Percentiles rank a stretch among this genome's conserved stretches.
Evolutionary conservation across 2,329 filamentous ascomycete genomes (phyloP).

Genomic region (Xylariomycetidae sp.): DNA sequence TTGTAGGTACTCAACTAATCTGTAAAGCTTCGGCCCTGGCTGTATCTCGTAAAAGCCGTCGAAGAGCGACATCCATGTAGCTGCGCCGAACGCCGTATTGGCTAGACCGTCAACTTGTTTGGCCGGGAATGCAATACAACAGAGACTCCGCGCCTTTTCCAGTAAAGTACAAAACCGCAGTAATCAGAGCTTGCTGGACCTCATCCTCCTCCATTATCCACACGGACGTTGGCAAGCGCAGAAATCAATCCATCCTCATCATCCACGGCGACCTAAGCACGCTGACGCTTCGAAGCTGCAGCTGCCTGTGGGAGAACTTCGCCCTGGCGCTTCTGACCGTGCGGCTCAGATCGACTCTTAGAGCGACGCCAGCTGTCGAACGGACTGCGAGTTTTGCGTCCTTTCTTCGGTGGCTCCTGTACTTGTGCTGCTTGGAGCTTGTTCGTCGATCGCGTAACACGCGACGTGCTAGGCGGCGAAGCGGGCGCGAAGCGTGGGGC

Average conservation of each 20-base stretch:
- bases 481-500: conserved; percentile 50
- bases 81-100: too few species aligned
- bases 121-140: too few species aligned
- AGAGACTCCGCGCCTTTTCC: too few species aligned
- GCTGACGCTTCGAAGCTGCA: conserved; percentile 26
- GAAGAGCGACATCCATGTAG: too few species aligned
- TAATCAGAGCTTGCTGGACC: too few species aligned
- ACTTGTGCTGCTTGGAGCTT: conserved; percentile 42
- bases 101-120: too few species aligned
- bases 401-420: conserved; percentile 36
- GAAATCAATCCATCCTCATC: conserved; percentile 8
- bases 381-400: conserved; percentile 40
- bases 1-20: too few species aligned
- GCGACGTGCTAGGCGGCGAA: conserved; percentile 57
- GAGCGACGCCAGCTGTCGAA: conserved; percentile 65
- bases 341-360: conserved; percentile 44
- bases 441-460: conserved; percentile 51
- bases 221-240: too few species aligned
- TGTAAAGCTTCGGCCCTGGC: too few species aligned
- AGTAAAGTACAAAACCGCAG: too few species aligned
- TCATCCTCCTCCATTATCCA: too few species aligned
- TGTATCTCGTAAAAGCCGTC: too few species aligned
- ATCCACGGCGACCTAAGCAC: conserved; percentile 20
- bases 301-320: conserved; percentile 27
- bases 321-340: conserved; percentile 38